phyloP scores from a whole-genome alignment of 805 yeast species.

The Scheffersomyces ergatensis region DNA sequence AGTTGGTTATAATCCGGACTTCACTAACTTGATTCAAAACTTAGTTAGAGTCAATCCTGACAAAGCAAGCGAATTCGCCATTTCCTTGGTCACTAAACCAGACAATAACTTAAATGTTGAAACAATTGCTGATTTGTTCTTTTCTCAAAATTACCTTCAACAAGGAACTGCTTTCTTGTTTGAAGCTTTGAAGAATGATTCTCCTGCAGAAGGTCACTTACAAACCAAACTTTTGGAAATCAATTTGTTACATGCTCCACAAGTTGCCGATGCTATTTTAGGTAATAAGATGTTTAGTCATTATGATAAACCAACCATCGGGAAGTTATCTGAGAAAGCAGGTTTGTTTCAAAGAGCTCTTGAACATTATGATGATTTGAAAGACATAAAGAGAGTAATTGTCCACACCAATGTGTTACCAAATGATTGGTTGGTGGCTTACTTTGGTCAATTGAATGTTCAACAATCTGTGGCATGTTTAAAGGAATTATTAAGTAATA shows the following conservation, averaged over 20 bases:
- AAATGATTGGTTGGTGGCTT: conserved; percentile 88
- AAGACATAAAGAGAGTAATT: conserved; percentile 92
- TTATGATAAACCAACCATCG: conserved; percentile 91
- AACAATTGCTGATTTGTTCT: conserved; percentile 87
- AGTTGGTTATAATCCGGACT: conserved; percentile 87
- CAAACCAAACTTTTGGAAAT: conserved; percentile 94
- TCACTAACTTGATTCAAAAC: conserved; percentile 83
- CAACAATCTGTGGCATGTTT: conserved; percentile 89
- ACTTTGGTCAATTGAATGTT: conserved; percentile 90
- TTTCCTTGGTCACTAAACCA: conserved; percentile 67
- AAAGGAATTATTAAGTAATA: conserved; percentile 75
- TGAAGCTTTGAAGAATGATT: conserved; percentile 91
- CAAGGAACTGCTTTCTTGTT: conserved; percentile 97
- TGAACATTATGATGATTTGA: conserved; percentile 91
- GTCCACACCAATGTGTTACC: conserved; percentile 84
- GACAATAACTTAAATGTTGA: conserved; percentile 70
- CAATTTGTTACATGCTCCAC: conserved; percentile 94
- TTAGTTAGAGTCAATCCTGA: conserved; percentile 94
- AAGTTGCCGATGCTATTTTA: conserved; percentile 97
- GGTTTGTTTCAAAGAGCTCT: conserved; percentile 93
- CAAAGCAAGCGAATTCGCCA: conserved; percentile 95
- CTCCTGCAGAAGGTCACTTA: conserved; percentile 91
- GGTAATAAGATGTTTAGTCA: conserved; percentile 95
- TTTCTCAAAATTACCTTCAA: conserved; percentile 90
- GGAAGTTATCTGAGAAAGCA: conserved; percentile 91